Evolutionary conservation across 345 rosid species (phyloP).

Genomic region (Durio zibethinus): DNA sequence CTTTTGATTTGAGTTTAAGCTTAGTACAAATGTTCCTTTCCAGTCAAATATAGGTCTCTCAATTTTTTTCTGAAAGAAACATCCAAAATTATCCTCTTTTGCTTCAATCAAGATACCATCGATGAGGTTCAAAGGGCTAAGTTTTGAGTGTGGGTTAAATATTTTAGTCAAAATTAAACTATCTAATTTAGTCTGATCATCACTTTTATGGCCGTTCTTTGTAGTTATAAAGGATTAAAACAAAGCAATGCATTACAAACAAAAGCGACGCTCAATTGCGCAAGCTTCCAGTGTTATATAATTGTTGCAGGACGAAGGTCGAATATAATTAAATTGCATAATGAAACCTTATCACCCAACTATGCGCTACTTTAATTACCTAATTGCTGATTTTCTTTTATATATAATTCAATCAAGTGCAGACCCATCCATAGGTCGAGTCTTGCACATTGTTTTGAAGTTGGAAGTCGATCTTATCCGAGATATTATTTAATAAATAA

Average conservation of each 20-base stretch:
- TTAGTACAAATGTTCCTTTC: not conserved
- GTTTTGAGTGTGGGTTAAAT: not conserved
- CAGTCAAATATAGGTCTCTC: not conserved
- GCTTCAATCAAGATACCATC: not conserved
- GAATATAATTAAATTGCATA: not conserved
- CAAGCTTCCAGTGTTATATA: conserved; percentile 12
- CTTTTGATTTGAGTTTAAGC: not conserved
- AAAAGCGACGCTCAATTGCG: conserved; percentile 12
- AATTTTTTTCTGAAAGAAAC: no score
- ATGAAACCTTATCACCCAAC: not conserved
- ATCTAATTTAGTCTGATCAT: not conserved
- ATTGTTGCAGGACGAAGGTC: conserved; percentile 1
- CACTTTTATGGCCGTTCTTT: not conserved
- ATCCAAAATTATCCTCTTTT: not conserved
- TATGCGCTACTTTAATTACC: not conserved
- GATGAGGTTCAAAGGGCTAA: not conserved
- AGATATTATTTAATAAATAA: no score
- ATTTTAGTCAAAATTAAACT: conserved; percentile 3
- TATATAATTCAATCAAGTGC: no score
- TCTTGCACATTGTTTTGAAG: no score
- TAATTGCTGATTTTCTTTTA: no score
- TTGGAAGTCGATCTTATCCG: no score
- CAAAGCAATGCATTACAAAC: not conserved
- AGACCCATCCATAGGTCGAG: no score
- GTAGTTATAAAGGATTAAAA: not conserved